Evolutionary conservation across 139 green algal species (phyloP).

Genomic region (Pleodorina starrii): DNA sequence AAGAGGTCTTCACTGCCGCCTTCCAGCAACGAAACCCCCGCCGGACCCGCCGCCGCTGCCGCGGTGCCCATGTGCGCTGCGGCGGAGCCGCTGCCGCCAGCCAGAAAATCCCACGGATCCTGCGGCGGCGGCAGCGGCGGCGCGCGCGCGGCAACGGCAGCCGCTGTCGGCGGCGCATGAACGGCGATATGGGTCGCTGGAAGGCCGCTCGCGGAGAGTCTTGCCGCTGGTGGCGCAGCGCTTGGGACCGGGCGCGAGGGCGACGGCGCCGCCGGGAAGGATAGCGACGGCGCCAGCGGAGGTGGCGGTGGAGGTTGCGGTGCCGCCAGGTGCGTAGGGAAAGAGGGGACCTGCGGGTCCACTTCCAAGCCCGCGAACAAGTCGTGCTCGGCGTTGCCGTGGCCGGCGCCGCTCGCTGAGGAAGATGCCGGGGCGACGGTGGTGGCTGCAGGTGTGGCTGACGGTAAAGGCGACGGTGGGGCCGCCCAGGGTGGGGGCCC

Average conservation of each 20-base stretch:
- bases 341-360: slow-evolving; percentile 10
- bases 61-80: not conserved
- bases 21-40: not conserved
- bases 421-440: not conserved
- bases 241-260: not conserved
- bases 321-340: slow-evolving; percentile 1
- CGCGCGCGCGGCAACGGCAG: too few species aligned
- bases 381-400: not conserved
- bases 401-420: not conserved
- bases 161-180: too few species aligned
- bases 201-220: not conserved
- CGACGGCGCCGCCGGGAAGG: too few species aligned
- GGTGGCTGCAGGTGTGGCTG: not conserved
- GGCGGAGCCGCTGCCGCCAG: too few species aligned
- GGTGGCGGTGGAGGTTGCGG: not conserved
- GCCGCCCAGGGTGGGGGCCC: not conserved
- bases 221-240: not conserved
- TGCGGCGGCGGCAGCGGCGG: not conserved
- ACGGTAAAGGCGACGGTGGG: not conserved
- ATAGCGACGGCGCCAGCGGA: not conserved
- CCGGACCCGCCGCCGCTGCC: not conserved
- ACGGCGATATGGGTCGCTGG: too few species aligned
- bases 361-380: slow-evolving; percentile 41
- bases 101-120: too few species aligned
- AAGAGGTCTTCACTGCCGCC: not conserved